Percentiles rank a stretch among this genome's conserved stretches.
phyloP scores from a whole-genome alignment of 1,139 yeast genomes.

The Debaryomycetaceae sp. region DNA sequence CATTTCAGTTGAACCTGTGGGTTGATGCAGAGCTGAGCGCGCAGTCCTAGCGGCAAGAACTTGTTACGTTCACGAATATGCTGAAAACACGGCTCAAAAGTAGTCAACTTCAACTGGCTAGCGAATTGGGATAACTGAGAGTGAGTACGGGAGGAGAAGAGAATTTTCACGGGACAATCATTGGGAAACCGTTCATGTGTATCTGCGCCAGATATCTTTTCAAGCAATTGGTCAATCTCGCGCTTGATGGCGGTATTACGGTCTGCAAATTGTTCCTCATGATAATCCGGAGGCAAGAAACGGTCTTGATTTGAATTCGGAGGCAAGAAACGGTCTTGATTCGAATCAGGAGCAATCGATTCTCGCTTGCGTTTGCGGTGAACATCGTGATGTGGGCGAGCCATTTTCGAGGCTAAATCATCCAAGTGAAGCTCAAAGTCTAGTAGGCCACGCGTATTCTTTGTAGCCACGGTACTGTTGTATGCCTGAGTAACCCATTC shows the following conservation, averaged over 20 bases:
- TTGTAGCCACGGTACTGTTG: slow-evolving; percentile 18
- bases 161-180: slow-evolving; percentile 36
- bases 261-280: slow-evolving; percentile 11
- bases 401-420: too few species aligned
- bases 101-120: slow-evolving; percentile 54
- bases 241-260: slow-evolving; percentile 15
- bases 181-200: slow-evolving; percentile 9
- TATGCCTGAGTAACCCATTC: slow-evolving; percentile 48
- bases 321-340: slow-evolving; percentile 28
- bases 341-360: slow-evolving; percentile 8
- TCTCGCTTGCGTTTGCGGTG: slow-evolving; percentile 4
- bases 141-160: slow-evolving; percentile 80
- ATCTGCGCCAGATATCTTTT: slow-evolving; percentile 21
- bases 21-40: slow-evolving; percentile 79
- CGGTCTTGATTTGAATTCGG: slow-evolving; percentile 20
- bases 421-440: slow-evolving; percentile 34
- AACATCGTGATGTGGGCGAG: too few species aligned
- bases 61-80: slow-evolving; percentile 35
- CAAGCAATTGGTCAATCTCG: slow-evolving; percentile 35
- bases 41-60: slow-evolving; percentile 64
- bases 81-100: slow-evolving; percentile 51
- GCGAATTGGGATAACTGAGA: slow-evolving; percentile 81
- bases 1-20: slow-evolving; percentile 32
- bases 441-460: slow-evolving; percentile 18
- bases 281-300: slow-evolving; percentile 17